Base-by-base conservation (phyloP, 140 eudicot genomes). In the Cichorium intybus region DNA sequence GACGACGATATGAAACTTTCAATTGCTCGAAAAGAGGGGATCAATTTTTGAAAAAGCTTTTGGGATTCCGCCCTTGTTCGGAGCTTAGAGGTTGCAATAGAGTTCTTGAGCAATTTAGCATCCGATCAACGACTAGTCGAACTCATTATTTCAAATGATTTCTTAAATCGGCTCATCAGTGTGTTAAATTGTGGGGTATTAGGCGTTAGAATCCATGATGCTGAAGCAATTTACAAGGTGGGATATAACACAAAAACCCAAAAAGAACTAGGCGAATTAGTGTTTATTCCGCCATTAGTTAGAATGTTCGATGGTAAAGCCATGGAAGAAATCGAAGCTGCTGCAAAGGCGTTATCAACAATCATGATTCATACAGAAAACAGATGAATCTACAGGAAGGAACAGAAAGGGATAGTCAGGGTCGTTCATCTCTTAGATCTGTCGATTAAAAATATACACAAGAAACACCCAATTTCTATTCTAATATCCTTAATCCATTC, bases 121-220 rank as follows among this genome's bases (percentile, higher is more conserved):
- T 73, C 84, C 0, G 87, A 84, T 24, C 89, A 80, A 33, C 74
- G 77, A 10, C 70, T 92, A 12, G 75, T 76, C 1, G 95, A 92
- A 18, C 63, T 71, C 16, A 58, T 92, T 8, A 76, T 83, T 4
- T 63, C 67, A 0, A 66, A 85, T 14, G 93, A 77, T 29, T 88
- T 92, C 66, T 43, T 86, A 23, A 54, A 24, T 24, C 78, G 84
- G 4, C 33, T 88, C 8, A 51, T 83, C 0, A 71, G 62, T 0
- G 85, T 71, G 16, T 68, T 92, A 64, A 75, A 53, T 57, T 80
- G 92, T 45, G 84, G 84, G 16, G 90, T 86, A 11, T 65, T 86
- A 29, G 85, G 81, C 0, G 95, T 86, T 37, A 81, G 97, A 53
- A 78, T 79, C 47, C 88, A 87, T 20, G 99, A 94, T 5, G 95